These are phyloP conservation scores for Austroboletus niveus DNA, from an alignment of 1,284 basidiomycete species.

Conservation along the genomic window DNA sequence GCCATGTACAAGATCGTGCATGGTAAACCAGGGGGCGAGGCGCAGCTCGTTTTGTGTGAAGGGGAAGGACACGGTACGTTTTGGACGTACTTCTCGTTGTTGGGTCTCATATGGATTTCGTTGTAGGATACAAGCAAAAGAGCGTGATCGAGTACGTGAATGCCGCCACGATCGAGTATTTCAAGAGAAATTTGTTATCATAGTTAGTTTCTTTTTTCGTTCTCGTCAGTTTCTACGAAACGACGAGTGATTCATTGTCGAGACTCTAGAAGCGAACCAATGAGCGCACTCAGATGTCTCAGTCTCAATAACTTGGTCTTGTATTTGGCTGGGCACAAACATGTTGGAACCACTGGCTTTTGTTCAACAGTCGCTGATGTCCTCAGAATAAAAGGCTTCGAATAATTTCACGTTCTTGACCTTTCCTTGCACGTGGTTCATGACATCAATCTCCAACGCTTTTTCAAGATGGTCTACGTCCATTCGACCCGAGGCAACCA, in stretches of 20 bases:
- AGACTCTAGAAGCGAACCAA: no score
- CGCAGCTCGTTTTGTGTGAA: constrained; percentile 37
- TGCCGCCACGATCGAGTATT: constrained; percentile 34
- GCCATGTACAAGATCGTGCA: constrained; percentile 26
- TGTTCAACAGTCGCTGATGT: no score
- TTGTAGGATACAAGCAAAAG: constrained; percentile 40
- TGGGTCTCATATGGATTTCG: neutral
- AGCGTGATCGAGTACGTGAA: constrained; percentile 40
- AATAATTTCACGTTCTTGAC: no score
- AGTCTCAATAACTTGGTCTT: no score
- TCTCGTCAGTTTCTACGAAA: neutral
- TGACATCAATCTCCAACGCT: no score
- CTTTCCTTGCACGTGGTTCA: no score
- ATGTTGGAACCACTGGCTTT: no score
- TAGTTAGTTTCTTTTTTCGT: constrained; percentile 6
- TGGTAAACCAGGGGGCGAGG: constrained; percentile 15
- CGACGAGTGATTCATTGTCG: neutral
- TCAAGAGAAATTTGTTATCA: constrained; percentile 32
- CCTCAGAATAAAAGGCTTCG: no score
- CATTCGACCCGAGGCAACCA: no score
- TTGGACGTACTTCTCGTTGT: neutral
- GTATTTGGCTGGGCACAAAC: no score
- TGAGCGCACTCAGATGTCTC: no score
- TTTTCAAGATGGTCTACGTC: no score
- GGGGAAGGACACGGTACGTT: constrained; percentile 39